Evolutionary conservation across 148 eudicot species (phyloP).

Genomic region (Arctostaphylos glauca): DNA sequence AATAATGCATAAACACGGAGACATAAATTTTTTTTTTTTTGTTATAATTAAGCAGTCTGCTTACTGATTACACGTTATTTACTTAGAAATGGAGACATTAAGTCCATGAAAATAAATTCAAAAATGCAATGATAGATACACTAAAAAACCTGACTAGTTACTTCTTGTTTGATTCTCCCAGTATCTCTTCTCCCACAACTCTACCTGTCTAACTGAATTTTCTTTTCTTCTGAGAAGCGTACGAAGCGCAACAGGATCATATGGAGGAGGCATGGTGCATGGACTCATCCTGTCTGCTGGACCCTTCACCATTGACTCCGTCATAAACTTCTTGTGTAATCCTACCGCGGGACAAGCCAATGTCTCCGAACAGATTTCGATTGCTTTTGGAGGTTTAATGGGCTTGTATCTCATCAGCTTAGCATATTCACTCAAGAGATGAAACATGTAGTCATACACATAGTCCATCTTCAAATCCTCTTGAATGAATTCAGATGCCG

Average conservation of each 20-base stretch:
- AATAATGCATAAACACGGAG: not conserved
- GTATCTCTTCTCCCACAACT: too few relatives aligned
- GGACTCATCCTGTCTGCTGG: slow-evolving; percentile 41
- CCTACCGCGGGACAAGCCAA: slow-evolving; percentile 62
- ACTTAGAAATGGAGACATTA: not conserved
- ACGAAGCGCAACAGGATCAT: slow-evolving; percentile 26
- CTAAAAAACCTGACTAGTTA: too few relatives aligned
- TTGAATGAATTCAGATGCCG: slow-evolving; percentile 54
- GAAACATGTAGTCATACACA: slow-evolving; percentile 87
- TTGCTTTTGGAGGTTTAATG: slow-evolving; percentile 41
- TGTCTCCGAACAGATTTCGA: slow-evolving; percentile 72
- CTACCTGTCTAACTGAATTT: too few relatives aligned
- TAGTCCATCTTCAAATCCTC: slow-evolving; percentile 65
- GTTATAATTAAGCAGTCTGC: not conserved
- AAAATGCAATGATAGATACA: slow-evolving; percentile 5
- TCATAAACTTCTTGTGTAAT: slow-evolving; percentile 53
- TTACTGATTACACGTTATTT: not conserved
- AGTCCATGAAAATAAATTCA: too few relatives aligned
- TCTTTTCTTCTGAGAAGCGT: slow-evolving; percentile 31
- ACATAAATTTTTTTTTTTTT: not conserved
- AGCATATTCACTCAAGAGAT: slow-evolving; percentile 66
- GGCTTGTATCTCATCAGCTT: slow-evolving; percentile 75
- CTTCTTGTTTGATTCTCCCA: too few relatives aligned
- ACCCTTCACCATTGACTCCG: slow-evolving; percentile 50
- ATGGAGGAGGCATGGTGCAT: slow-evolving; percentile 73